These are phyloP conservation scores for Septoria petroselini DNA, from an alignment of 2,329 filamentous ascomycete species.

Conservation along the genomic window DNA sequence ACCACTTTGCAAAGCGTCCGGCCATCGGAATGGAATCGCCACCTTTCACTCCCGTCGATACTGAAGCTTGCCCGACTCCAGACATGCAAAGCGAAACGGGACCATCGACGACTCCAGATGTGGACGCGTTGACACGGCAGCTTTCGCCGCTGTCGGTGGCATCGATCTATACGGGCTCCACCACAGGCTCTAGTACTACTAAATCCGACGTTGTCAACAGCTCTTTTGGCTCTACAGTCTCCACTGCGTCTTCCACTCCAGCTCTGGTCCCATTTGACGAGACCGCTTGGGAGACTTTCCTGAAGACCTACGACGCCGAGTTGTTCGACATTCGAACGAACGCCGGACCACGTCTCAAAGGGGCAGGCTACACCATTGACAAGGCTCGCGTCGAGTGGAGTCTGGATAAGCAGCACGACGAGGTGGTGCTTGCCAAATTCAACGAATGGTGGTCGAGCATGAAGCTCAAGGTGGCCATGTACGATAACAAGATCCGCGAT, in stretches of 20 bases:
- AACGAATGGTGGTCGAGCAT: conserved; percentile 42
- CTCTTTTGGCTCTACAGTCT: conserved; percentile 14
- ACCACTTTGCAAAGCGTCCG: conserved; percentile 15
- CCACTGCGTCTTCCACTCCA: conserved; percentile 11
- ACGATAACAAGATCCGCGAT: conserved; percentile 30
- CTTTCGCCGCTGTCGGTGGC: conserved; percentile 20
- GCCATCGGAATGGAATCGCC: conserved; percentile 34
- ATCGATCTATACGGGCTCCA: conserved; percentile 7
- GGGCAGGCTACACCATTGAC: conserved; percentile 35
- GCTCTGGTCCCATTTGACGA: conserved; percentile 28
- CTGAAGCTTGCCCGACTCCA: conserved; percentile 25
- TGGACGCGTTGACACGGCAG: conserved; percentile 23
- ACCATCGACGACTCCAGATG: conserved; percentile 17
- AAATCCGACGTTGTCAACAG: conserved; percentile 5
- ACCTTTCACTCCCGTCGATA: conserved; percentile 35
- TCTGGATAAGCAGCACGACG: conserved; percentile 20
- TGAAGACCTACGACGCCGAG: conserved; percentile 34
- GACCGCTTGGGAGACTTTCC: conserved; percentile 35
- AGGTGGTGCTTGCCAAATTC: conserved; percentile 36
- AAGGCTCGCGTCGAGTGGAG: conserved; percentile 28
- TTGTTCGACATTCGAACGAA: conserved; percentile 38
- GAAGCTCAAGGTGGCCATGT: conserved; percentile 36
- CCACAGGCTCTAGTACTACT: neutral
- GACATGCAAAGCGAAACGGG: conserved; percentile 14
- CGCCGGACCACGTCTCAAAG: conserved; percentile 45